Base-by-base conservation (phyloP, 768 basidiomycete genomes). In the Calocybe indica region DNA sequence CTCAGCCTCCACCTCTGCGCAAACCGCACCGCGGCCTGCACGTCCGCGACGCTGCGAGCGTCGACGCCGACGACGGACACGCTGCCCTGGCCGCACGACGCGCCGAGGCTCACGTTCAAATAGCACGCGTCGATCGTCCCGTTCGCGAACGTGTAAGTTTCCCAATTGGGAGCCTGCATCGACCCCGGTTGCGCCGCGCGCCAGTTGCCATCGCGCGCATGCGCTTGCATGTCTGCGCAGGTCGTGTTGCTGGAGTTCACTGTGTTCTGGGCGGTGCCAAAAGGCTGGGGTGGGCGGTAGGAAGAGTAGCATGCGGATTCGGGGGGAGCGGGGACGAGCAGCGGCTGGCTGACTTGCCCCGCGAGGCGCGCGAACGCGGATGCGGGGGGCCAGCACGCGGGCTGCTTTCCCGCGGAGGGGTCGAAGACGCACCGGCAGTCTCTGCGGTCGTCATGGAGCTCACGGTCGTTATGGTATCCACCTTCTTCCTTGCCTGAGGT, bases 111-210 rank as follows among this genome's bases (percentile, higher is more conserved):
- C 0, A 69, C 71, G 47, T 80, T 70, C 37, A 79, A 49, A 34
- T 75, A 78, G 67, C 80, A 83, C 1, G 66, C 70, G 51, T 70
- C 70, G 40, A 76, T 72, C 38, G 72, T 76, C 31, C 70, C 75
- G 54, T 75, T 76, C 13, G 37, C 51, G n/a, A 63, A 71, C 1
- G 59, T 52, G 47, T 55, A 69, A 33, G 56, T 57, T 42, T 65
- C 64, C 40, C 58, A 62, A 43, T 62, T 64, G 14, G 52, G 41
- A 5, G 54, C 40, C 43, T 75, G 64, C 63, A 72, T 64, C 1
- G 69, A 62, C 0, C 75, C 75, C 10, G 73, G 55, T 32, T 66
- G 64, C 15, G 65, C 58, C 1, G 75, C 48, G 1, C 72, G 68
- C 72, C 75, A 76, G 40, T 39, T 58, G 1, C 69, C 68, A 37